Percentiles rank a stretch among this genome's conserved stretches.
These are phyloP conservation scores for Violaceomyces palustris DNA, from an alignment of 1,284 basidiomycete species.

Conservation along the genomic window DNA sequence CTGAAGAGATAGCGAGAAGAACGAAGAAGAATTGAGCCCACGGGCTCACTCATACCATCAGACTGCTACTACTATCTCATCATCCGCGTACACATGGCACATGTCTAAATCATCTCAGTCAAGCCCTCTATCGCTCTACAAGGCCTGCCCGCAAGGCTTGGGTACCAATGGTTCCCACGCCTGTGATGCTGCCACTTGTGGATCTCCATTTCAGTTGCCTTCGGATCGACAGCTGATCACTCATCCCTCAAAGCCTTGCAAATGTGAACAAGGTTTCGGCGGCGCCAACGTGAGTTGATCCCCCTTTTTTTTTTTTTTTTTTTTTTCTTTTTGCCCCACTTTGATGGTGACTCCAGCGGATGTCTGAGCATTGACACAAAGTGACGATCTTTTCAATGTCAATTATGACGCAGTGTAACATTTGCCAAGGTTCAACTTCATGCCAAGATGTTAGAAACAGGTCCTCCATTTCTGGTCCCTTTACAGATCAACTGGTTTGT, in stretches of 20 bases:
- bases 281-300: conserved; percentile 20
- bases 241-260: conserved; percentile 15
- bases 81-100: too few relatives aligned
- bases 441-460: too few relatives aligned
- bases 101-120: too few relatives aligned
- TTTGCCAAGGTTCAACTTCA: conserved; percentile 23
- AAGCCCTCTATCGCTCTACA: conserved; percentile 22
- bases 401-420: conserved; percentile 26
- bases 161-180: conserved; percentile 18
- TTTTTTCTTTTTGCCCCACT: not conserved
- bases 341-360: too few relatives aligned
- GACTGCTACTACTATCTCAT: too few relatives aligned
- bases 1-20: too few relatives aligned
- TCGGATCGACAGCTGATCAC: conserved; percentile 15
- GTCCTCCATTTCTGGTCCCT: too few relatives aligned
- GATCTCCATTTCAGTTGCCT: conserved; percentile 30
- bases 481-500: conserved; percentile 21
- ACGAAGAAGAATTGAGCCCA: too few relatives aligned
- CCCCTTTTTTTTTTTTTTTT: not conserved
- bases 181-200: conserved; percentile 36
- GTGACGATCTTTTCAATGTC: too few relatives aligned
- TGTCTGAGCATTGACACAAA: too few relatives aligned
- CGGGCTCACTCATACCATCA: too few relatives aligned
- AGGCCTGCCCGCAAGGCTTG: conserved; percentile 33
- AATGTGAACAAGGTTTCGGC: conserved; percentile 32